Base-by-base conservation (phyloP, 345 rosid genomes). In the Sonneratia caseolaris region DNA sequence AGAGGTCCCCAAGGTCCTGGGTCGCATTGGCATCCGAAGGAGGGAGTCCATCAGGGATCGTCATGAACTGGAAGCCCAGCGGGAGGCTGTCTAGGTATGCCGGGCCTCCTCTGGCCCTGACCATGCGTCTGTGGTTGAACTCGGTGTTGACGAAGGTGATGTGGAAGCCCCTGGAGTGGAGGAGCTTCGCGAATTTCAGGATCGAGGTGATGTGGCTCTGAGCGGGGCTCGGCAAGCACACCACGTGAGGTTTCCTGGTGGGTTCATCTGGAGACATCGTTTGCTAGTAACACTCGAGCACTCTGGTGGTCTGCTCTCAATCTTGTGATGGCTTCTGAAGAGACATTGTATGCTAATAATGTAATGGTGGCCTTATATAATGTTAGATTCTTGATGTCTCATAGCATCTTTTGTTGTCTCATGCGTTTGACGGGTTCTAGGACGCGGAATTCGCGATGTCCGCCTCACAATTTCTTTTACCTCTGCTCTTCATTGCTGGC, bases 161-260 rank as follows among this genome's bases (percentile, higher is more conserved):
- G 68, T 10, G 68, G 56, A 72, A 62, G 59, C 74, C 74, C 24
- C 32, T 42, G 27, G 27, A 55, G 24, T 72, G 74, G 37, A 72
- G 74, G 37, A 72, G 74, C 59, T 72, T 64, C 24, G 59, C 74
- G 37, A 72, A 59, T 27, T 72, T 72, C 11, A 62, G 68, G 57
- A 62, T 57, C 3, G 69, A 53, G 0, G 64, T 45, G 66, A 72
- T 45, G 74, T 72, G 74, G 55, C 74, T 68, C 62, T 72, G 74
- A 16, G 68, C 68, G 4, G 69, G 68, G 27, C 38, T 5, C 27
- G 74, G 74, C 18, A 72, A 15, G 68, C 68, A 64, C 37, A 64
- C 15, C 5, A 47, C 69, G 22, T 72, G 74, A 12, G 74, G 69
- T 68, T 64, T 72, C 45, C 32, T 27, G 32, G 32, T 27, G 32